These are phyloP conservation scores for Cinchona pubescens DNA, from an alignment of 257 asterid genomes.

Conservation along the genomic window DNA sequence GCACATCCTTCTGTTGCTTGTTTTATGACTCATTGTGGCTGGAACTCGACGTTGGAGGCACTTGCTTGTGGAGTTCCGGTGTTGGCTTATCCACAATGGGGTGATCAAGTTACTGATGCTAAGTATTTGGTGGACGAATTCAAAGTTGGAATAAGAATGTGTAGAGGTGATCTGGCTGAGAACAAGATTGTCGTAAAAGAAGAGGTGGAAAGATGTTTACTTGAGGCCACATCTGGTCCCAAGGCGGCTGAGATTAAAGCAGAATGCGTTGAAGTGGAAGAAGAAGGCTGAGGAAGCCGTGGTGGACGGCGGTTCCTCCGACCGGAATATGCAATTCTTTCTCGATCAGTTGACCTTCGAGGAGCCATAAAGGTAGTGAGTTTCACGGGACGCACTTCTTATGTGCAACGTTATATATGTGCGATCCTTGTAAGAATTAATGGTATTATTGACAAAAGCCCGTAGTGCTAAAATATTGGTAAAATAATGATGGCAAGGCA, in stretches of 20 bases:
- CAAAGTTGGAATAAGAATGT: slow-evolving; percentile 56
- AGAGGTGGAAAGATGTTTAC: slow-evolving; percentile 55
- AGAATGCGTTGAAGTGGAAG: slow-evolving; percentile 63
- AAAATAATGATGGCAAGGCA: too few species aligned
- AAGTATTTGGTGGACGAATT: slow-evolving; percentile 73
- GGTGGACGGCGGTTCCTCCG: slow-evolving; percentile 65
- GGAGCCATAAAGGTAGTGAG: too few species aligned
- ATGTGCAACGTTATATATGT: too few species aligned
- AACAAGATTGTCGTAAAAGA: slow-evolving; percentile 42
- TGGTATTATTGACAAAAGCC: too few species aligned
- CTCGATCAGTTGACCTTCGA: too few species aligned
- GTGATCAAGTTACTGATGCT: slow-evolving; percentile 85
- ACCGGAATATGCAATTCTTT: slow-evolving; percentile 42
- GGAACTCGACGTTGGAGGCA: slow-evolving; percentile 88
- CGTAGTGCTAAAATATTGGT: too few species aligned
- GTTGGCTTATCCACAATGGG: slow-evolving; percentile 79
- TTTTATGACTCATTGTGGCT: slow-evolving; percentile 80
- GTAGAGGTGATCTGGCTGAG: slow-evolving; percentile 62
- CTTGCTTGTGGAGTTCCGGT: slow-evolving; percentile 68
- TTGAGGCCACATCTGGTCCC: slow-evolving; percentile 39
- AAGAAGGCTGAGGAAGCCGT: slow-evolving; percentile 64
- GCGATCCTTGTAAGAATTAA: too few species aligned
- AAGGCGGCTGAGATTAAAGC: slow-evolving; percentile 52
- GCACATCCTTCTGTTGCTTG: slow-evolving; percentile 68
- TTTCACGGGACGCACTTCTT: too few species aligned